Conservation (phyloP, 164 flowering plant genomes). For the Hamamelis virginiana region DNA sequence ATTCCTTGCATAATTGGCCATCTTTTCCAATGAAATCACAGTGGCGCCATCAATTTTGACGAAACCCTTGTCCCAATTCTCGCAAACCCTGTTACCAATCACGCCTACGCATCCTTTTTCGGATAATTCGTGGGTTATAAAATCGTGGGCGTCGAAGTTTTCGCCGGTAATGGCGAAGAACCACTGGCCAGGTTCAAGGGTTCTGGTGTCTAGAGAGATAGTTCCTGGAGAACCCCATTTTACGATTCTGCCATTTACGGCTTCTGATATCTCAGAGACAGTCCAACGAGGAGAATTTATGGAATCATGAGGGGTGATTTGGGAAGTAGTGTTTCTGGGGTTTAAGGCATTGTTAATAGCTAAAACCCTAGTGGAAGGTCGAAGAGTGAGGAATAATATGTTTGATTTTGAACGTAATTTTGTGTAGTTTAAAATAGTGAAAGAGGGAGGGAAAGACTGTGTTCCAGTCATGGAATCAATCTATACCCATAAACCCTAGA, state of each 20-base stretch:
- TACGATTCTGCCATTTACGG: slow-evolving; percentile 27
- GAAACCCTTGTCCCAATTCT: slow-evolving; percentile 36
- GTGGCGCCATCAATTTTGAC: slow-evolving; percentile 25
- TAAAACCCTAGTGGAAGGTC: no score
- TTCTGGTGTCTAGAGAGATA: slow-evolving; percentile 32
- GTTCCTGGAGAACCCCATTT: slow-evolving; percentile 38
- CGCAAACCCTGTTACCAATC: slow-evolving; percentile 29
- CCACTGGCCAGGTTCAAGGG: slow-evolving; percentile 24
- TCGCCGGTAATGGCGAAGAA: slow-evolving; percentile 31
- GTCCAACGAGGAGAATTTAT: slow-evolving; percentile 23
- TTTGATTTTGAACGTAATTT: no score
- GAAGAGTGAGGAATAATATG: no score
- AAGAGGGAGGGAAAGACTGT: no score
- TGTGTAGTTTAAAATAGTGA: no score
- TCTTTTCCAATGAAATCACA: slow-evolving; percentile 22
- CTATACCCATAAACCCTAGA: no score
- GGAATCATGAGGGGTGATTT: no score
- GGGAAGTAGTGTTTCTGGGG: no score
- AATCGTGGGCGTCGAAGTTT: slow-evolving; percentile 34
- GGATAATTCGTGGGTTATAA: slow-evolving; percentile 22
- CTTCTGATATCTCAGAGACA: slow-evolving; percentile 27
- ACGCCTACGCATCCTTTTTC: slow-evolving; percentile 32
- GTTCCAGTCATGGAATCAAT: no score
- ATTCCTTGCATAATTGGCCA: slow-evolving; percentile 31
- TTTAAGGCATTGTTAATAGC: no score